Base-by-base conservation (phyloP, 2,329 filamentous ascomycete species). In the Clathrospora elynae region DNA sequence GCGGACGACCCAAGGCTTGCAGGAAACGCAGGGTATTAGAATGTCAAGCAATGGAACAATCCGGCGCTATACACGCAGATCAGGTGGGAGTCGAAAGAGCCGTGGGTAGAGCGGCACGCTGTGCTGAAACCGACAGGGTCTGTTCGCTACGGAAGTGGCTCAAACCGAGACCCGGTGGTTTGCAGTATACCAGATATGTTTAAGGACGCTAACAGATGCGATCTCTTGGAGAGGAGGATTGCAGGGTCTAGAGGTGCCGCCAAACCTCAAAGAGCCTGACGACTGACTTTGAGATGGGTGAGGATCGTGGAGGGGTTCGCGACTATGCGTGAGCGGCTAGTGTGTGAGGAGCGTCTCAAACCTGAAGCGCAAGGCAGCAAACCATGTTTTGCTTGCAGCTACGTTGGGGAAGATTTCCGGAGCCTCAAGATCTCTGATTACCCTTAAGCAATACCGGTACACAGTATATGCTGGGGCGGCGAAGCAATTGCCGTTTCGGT, bases 291-390 rank as follows among this genome's bases (percentile, higher is more conserved):
- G 37, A 48, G 37, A 47, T 47, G 43, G n/a, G 44, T 35, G 53
- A 57, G 51, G 48, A 48, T 46, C 45, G 43, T 40, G 33, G 47
- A 51, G 52, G 55, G 51, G 57, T 42, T 51, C 37, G 49, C 47
- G 46, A 50, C 57, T 59, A 67, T 66, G 64, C 61, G 51, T 52
- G 51, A 46, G 55, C 56, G 57, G 54, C 58, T 54, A 56, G 46
- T 64, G 67, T 69, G 52, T 62, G 64, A 69, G 59, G 60, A 62
- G 56, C 60, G 67, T 70, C 64, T 70, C 67, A 70, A 61, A 64
- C 57, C 56, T 68, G 66, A 64, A 68, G 64, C 65, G 65, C 55
- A 52, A 67, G 62, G 62, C 64, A 64, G 53, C 55, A 44, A 64
- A 68, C 34, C 66, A 69, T 70, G 56, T 57, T 65, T 53, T 54